Evolutionary conservation across 495 filamentous ascomycete genomes (phyloP).

Genomic region (Trichoderma orchidacearum): DNA sequence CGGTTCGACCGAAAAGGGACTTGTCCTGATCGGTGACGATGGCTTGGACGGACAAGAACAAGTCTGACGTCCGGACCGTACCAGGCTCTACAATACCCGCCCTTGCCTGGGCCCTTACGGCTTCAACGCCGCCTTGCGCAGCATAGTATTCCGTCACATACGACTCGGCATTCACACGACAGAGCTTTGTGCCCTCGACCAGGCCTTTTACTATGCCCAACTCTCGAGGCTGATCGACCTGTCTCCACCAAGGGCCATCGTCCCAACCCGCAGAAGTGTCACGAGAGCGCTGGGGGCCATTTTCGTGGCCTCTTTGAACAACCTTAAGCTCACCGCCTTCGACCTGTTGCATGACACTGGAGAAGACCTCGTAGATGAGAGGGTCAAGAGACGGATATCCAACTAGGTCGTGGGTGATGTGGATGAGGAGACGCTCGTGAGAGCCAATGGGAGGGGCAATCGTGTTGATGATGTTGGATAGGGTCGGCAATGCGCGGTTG

Average conservation of each 20-base stretch:
- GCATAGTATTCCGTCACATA: conserved; percentile 77
- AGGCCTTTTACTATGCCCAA: conserved; percentile 70
- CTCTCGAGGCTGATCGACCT: conserved; percentile 52
- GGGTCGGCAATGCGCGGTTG: conserved; percentile 82
- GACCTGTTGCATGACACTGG: conserved; percentile 94
- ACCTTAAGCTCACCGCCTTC: conserved; percentile 97
- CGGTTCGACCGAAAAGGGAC: conserved; percentile 49
- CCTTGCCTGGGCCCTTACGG: conserved; percentile 61
- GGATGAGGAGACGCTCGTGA: conserved; percentile 94
- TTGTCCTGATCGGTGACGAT: conserved; percentile 46
- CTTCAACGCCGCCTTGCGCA: conserved; percentile 61
- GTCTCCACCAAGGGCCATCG: conserved; percentile 94
- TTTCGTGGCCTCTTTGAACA: conserved; percentile 83
- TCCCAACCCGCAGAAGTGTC: conserved; percentile 52
- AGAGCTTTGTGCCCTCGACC: conserved; percentile 79
- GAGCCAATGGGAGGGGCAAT: conserved; percentile 94
- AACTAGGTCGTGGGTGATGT: conserved; percentile 89
- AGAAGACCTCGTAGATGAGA: conserved; percentile 85
- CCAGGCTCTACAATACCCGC: conserved; percentile 68
- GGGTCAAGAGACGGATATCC: conserved; percentile 92
- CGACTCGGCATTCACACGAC: conserved; percentile 71
- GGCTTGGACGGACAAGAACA: conserved; percentile 90
- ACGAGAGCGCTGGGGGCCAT: conserved; percentile 45
- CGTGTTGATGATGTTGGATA: conserved; percentile 85
- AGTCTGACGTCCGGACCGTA: conserved; percentile 80